Conservation (phyloP, 306 rosid genomes). For the Cucumis melo region DNA sequence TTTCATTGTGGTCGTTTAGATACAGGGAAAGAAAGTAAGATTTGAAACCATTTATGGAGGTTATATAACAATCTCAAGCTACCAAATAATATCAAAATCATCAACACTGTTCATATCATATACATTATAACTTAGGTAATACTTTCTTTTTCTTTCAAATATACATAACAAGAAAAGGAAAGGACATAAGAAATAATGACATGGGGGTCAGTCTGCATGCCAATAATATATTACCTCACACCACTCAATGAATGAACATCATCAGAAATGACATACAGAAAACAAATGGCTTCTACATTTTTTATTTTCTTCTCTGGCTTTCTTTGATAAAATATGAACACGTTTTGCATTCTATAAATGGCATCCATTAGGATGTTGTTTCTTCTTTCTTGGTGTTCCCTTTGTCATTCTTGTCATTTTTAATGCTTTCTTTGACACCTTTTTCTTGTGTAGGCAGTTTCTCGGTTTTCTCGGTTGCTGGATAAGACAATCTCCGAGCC, state of each 20-base stretch:
- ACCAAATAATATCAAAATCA: background rate
- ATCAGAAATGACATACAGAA: slow-evolving; percentile 5
- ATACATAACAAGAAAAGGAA: background rate
- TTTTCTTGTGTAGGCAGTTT: slow-evolving; percentile 23
- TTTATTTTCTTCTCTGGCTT: slow-evolving; percentile 1
- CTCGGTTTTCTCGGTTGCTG: slow-evolving; percentile 40
- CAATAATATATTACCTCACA: slow-evolving; percentile 19
- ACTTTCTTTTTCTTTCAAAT: background rate
- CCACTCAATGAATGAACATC: slow-evolving; percentile 26
- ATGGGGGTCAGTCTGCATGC: slow-evolving; percentile 9
- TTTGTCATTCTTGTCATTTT: slow-evolving; percentile 9
- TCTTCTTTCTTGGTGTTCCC: slow-evolving; percentile 19
- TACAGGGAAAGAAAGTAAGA: background rate
- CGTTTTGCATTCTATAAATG: background rate
- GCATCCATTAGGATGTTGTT: background rate
- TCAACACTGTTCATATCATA: background rate
- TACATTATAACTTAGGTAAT: slow-evolving; percentile 6
- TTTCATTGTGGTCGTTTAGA: background rate
- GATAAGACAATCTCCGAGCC: slow-evolving; percentile 59
- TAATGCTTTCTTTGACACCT: slow-evolving; percentile 7
- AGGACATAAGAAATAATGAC: slow-evolving; percentile 1
- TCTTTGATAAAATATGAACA: slow-evolving; percentile 3
- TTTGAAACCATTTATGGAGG: background rate
- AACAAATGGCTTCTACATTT: slow-evolving; percentile 15
- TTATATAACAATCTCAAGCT: background rate